phyloP scores from a whole-genome alignment of 2,329 filamentous ascomycete species.

The Sphaceloma murrayae region DNA sequence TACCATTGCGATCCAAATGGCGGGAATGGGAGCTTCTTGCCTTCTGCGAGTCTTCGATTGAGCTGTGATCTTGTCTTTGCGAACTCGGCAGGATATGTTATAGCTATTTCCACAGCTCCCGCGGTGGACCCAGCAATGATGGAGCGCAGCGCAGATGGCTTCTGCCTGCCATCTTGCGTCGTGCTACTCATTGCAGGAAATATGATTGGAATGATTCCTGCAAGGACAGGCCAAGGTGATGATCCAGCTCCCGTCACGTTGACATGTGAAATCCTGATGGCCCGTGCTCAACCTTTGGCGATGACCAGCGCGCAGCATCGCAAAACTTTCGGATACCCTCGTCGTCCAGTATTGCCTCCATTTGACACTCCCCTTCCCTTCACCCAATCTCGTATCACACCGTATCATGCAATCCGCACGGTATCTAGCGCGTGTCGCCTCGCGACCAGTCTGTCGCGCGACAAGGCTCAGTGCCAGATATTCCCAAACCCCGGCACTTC shows the following conservation, averaged over 20 bases:
- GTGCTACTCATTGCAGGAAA: constrained; percentile 15
- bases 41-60: constrained; percentile 70
- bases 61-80: constrained; percentile 93
- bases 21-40: constrained; percentile 87
- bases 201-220: no score
- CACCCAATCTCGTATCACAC: constrained; percentile 15
- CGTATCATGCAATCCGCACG: constrained; percentile 40
- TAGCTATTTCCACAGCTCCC: constrained; percentile 88
- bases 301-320: constrained; percentile 8
- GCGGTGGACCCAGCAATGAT: constrained; percentile 89
- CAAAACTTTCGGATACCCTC: constrained; percentile 12
- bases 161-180: constrained; percentile 23
- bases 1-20: constrained; percentile 94
- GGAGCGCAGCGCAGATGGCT: constrained; percentile 75
- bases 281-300: constrained; percentile 2
- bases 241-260: not conserved
- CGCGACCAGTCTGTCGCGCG: constrained; percentile 35
- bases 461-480: constrained; percentile 32
- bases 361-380: not conserved
- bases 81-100: constrained; percentile 93
- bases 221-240: no score
- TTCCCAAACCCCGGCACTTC: constrained; percentile 28
- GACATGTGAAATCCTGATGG: constrained; percentile 3
- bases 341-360: constrained; percentile 4
- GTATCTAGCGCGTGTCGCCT: constrained; percentile 36